Conservation (phyloP, 2,329 filamentous ascomycete genomes). For the Claviceps cyperi region DNA sequence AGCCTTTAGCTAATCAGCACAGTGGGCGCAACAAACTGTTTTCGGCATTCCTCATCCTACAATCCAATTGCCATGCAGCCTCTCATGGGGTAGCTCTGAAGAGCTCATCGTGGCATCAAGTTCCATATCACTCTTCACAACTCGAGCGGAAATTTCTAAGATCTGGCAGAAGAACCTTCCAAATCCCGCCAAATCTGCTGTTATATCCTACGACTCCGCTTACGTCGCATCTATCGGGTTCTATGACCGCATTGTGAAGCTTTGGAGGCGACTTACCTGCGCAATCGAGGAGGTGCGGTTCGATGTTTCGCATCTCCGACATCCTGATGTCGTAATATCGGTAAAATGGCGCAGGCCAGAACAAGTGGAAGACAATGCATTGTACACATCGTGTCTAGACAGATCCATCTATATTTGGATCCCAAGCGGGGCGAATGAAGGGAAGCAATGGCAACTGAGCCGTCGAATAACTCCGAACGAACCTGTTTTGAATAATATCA, state of each 20-base stretch:
- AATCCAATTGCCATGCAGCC: conserved; percentile 23
- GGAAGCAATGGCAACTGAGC: conserved; percentile 66
- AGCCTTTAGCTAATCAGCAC: conserved; percentile 11
- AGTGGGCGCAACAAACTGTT: conserved; percentile 52
- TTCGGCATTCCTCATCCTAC: conserved; percentile 29
- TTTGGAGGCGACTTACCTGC: conserved; percentile 82
- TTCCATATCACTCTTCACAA: conserved; percentile 54
- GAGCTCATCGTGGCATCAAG: conserved; percentile 70
- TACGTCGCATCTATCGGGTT: conserved; percentile 70
- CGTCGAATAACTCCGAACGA: conserved; percentile 61
- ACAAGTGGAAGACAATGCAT: conserved; percentile 68
- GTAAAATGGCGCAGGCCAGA: conserved; percentile 75
- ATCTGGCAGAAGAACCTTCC: conserved; percentile 67
- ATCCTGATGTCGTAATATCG: conserved; percentile 65
- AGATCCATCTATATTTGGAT: conserved; percentile 73
- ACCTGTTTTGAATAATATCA: conserved; percentile 41
- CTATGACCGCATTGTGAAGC: conserved; percentile 73
- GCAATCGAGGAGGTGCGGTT: conserved; percentile 73
- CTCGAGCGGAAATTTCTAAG: conserved; percentile 31
- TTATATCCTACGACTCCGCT: conserved; percentile 73
- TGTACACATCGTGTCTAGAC: conserved; percentile 82
- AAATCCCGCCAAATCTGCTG: conserved; percentile 57
- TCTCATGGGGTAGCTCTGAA: conserved; percentile 80
- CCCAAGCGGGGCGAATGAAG: conserved; percentile 53
- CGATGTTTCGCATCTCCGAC: conserved; percentile 80